A percentile compares a stretch with the other conserved stretches of the same genome.
phyloP scores from a whole-genome alignment of 2,329 filamentous ascomycete species.

The Ophioceras dolichostomum region DNA sequence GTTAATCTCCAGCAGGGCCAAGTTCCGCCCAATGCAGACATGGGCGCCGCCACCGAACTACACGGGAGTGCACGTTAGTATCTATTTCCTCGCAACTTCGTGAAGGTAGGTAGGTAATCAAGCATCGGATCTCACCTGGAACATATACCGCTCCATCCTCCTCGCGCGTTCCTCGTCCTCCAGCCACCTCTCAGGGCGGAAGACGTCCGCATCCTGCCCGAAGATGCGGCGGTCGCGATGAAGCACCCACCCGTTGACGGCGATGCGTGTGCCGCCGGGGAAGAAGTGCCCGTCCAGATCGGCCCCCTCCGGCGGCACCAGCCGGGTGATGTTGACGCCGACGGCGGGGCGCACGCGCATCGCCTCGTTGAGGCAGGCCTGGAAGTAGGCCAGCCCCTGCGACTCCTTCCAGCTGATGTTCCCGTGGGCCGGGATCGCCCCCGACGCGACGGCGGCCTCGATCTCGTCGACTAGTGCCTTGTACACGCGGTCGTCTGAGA shows the following conservation, averaged over 20 bases:
- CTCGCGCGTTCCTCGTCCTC: slow-evolving; percentile 27
- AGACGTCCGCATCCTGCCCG: slow-evolving; percentile 37
- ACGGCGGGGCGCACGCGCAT: slow-evolving; percentile 44
- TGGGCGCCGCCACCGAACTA: slow-evolving; percentile 42
- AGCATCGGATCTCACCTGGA: no score
- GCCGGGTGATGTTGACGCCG: slow-evolving; percentile 38
- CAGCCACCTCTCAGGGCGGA: slow-evolving; percentile 42
- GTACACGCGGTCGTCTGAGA: slow-evolving; percentile 30
- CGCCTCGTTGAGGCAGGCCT: slow-evolving; percentile 43
- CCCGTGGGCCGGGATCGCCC: slow-evolving; percentile 21
- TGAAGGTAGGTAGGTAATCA: no score
- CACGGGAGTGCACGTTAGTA: slow-evolving; percentile 1
- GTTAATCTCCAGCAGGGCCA: slow-evolving; percentile 44
- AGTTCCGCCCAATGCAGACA: slow-evolving; percentile 41
- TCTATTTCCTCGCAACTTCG: no score
- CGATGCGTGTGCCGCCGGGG: slow-evolving; percentile 38
- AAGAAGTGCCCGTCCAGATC: slow-evolving; percentile 37
- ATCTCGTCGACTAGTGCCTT: slow-evolving; percentile 28
- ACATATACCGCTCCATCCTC: slow-evolving; percentile 42
- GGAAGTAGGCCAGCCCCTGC: slow-evolving; percentile 38
- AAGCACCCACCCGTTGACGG: slow-evolving; percentile 41
- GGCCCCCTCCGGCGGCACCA: slow-evolving; percentile 36
- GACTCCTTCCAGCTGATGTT: slow-evolving; percentile 35
- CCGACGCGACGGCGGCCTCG: slow-evolving; percentile 21
- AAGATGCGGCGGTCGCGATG: slow-evolving; percentile 34